Conservation (phyloP, 2,329 filamentous ascomycete genomes). For the Nigrograna mackinnonii region DNA sequence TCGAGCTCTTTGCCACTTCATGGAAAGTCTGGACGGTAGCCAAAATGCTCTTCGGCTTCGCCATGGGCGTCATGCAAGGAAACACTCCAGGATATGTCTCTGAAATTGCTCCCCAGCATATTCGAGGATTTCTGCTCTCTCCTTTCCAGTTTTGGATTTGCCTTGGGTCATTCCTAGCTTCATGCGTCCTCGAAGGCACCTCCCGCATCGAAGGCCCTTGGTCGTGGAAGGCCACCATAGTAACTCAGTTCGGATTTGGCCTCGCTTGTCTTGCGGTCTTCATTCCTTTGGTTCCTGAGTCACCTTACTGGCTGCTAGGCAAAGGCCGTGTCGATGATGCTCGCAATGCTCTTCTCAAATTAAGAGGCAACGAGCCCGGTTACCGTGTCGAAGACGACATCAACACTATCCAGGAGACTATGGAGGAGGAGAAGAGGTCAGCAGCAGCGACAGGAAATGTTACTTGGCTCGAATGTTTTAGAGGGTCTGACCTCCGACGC, state of each 20-base stretch:
- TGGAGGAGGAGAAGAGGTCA: neutral
- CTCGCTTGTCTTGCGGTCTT: neutral
- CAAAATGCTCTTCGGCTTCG: neutral
- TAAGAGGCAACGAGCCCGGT: neutral
- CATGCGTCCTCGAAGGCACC: neutral
- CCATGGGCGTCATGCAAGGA: neutral
- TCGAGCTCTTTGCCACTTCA: neutral
- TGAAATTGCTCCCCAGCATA: neutral
- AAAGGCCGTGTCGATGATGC: neutral
- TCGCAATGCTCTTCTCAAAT: neutral
- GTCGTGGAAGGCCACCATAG: neutral
- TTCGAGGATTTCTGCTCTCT: neutral
- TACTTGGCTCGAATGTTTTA: neutral
- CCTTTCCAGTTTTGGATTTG: neutral
- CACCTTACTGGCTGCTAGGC: neutral
- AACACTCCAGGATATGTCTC: neutral
- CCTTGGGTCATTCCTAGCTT: neutral
- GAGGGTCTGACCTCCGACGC: neutral
- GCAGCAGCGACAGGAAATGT: neutral
- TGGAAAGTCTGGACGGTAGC: neutral
- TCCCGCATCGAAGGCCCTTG: neutral
- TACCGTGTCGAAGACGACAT: neutral
- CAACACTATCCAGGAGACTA: neutral
- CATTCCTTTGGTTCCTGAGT: neutral
- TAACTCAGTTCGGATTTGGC: neutral